Evolutionary conservation across 345 rosid genomes (phyloP), one percentile per base, ranked within the genome.

Genomic region (Erucastrum elatum): DNA sequence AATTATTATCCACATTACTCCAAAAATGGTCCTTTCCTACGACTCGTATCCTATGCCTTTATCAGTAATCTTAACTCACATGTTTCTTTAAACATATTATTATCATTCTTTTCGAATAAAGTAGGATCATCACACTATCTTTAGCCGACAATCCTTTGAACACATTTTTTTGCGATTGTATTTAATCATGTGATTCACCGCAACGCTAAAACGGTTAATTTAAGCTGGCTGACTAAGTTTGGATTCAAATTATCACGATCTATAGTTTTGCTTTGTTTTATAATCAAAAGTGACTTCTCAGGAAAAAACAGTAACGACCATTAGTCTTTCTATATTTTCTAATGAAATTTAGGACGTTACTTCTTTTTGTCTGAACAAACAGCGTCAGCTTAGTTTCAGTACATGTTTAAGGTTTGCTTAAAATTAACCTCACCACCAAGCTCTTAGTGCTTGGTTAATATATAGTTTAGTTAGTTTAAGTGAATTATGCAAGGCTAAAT

Each of bases 21-120:
- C 77, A 67, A 79, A 72, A 46, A 66, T 66, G 82, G 64, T 61
- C 65, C 16, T 72, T 33, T 78, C 77, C 69, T 72, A 78, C 68
- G 69, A 66, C 69, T 66, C 77, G 68, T 65, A 71, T 71, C 74
- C 63, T 46, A 44, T 71, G 81, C 81, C 76, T 71, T 55, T 72
- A 46, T 46, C 21, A 41, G 41, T 78, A 21, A n/a, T 51, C 56
- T 51, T 51, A 37, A 53, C 34, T 71, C 71, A 29, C 81, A 26
- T 63, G 70, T 37, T 34, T 63, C 60, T 53, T 53, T 53, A 16
- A 51, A 53, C 60, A 16, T 7, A 16, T 53, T 53, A 16, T 53
- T 53, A 16, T 53, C 60, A 6, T 53, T 53, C 60, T 53, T 53
- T 53, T 15, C 8, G 8, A 17, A 53, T 53, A 53, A 53, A 53